Evolutionary conservation across 495 filamentous ascomycete species (phyloP), one percentile per base, ranked within the genome.

Genomic region (Stereocaulon alpinum): DNA sequence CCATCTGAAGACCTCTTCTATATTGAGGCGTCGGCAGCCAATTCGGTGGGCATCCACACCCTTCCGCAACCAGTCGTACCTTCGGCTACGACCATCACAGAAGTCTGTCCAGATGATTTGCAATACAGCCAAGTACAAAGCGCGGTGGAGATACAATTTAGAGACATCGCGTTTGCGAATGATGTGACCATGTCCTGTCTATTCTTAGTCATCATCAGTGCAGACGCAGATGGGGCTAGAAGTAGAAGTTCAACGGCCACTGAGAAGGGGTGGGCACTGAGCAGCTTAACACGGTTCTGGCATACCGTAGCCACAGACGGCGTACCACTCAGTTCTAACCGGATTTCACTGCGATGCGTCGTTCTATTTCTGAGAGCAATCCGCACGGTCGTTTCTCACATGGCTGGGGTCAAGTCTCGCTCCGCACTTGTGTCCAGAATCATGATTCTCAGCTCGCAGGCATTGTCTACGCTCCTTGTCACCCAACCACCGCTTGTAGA

Each of bases 1-100:
- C 43, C 10, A 40, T 58, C 41, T 59, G 40, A 62, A 54, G 54
- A 65, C 18, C 49, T 65, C n/a, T 52, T 42, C 32, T 57, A 37
- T 44, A 14, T 64, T 45, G 62, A 61, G 49, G 24, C 40, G 22
- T 5, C 58, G 42, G 55, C 41, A 24, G 17, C 40, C 24, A 27
- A 24, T 57, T n/a, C 37, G 18, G 54, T 34, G 41, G 24, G 49
- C 42, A 37, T 32, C 14, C 44, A 49, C 18, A 42, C 22, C 37
- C 22, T 52, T 6, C 45, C 54, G 22, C 43, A 20, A 44, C 40
- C 37, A 27, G 27, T 30, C 18, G 30, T 61, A 45, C 60, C 54
- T 44, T 56, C 60, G 20, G 27, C 20, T 22, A 37, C 15, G 40
- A 61, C 60, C 14, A 18, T 61, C 12, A 37, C 60, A 15, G 54